These are phyloP conservation scores for Colletotrichum destructivum DNA, from an alignment of 2,329 filamentous ascomycete species.

Conservation along the genomic window DNA sequence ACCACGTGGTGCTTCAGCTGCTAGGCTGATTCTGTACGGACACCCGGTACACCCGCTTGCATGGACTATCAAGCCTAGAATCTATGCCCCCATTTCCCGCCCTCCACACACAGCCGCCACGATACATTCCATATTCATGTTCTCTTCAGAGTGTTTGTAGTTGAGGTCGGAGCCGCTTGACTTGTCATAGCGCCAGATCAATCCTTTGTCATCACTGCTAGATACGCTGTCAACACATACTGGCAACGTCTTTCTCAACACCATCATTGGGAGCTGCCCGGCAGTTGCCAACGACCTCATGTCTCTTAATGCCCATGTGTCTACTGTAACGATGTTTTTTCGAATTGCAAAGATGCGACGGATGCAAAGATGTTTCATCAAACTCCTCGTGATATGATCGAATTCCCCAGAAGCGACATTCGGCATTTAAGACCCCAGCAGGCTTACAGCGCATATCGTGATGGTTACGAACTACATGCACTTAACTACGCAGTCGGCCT, in stretches of 20 bases:
- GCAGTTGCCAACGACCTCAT: not conserved
- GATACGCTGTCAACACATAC: not conserved
- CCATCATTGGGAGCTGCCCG: not conserved
- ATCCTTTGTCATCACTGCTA: not conserved
- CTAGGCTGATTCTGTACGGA: no score
- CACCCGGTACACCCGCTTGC: not conserved
- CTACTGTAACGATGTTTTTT: not conserved
- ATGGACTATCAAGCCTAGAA: not conserved
- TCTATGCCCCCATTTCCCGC: not conserved
- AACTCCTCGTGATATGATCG: not conserved
- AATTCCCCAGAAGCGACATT: slow-evolving; percentile 13
- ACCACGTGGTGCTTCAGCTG: slow-evolving; percentile 6
- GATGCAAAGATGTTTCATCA: slow-evolving; percentile 23
- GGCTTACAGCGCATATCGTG: slow-evolving; percentile 21
- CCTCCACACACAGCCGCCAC: not conserved
- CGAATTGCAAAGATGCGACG: slow-evolving; percentile 7
- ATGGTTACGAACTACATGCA: slow-evolving; percentile 6
- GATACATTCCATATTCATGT: not conserved
- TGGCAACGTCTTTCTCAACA: not conserved
- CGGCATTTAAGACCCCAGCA: slow-evolving; percentile 30
- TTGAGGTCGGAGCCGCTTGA: not conserved
- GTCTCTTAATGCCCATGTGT: no score
- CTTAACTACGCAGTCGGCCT: not conserved
- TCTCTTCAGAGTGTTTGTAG: not conserved
- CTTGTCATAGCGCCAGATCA: not conserved